Percentiles rank a stretch among this genome's conserved stretches.
phyloP scores from a whole-genome alignment of 139 green algal genomes.

The Yamagishiella unicocca region DNA sequence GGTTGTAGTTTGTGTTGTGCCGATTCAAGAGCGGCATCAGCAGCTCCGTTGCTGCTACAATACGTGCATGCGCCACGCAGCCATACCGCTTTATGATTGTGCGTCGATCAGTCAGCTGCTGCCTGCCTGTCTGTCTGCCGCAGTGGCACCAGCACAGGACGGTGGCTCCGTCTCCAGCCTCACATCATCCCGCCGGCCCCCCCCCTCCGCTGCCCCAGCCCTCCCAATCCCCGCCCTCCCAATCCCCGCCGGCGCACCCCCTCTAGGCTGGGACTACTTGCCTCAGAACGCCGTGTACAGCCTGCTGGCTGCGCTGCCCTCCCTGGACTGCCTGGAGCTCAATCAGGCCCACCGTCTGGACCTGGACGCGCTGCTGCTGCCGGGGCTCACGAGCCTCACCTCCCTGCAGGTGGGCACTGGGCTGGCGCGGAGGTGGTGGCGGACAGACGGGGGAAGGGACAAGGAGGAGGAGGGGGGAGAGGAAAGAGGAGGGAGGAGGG shows the following conservation, averaged over 20 bases:
- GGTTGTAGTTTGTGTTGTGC: too few species aligned
- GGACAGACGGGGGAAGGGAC: background rate
- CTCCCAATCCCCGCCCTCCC: background rate
- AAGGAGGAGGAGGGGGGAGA: background rate
- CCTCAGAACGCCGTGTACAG: background rate
- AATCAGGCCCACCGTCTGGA: background rate
- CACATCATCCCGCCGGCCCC: too few species aligned
- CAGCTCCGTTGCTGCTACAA: too few species aligned
- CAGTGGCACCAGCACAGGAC: too few species aligned
- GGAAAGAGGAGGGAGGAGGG: background rate
- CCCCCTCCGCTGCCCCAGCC: background rate
- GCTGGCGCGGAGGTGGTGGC: background rate
- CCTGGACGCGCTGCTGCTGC: conserved; percentile 31
- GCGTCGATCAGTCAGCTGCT: too few species aligned
- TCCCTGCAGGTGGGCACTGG: background rate
- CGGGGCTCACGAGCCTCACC: background rate
- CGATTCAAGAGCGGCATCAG: too few species aligned
- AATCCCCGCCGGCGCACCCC: background rate
- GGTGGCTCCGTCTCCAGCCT: too few species aligned
- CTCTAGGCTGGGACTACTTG: conserved; percentile 27
- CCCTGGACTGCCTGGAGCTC: conserved; percentile 30
- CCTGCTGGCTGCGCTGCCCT: conserved; percentile 24
- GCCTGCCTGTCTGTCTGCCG: too few species aligned
- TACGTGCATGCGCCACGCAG: too few species aligned
- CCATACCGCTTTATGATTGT: too few species aligned